Conservation (phyloP, 495 filamentous ascomycete species). For the Aspergillus nanangensis region DNA sequence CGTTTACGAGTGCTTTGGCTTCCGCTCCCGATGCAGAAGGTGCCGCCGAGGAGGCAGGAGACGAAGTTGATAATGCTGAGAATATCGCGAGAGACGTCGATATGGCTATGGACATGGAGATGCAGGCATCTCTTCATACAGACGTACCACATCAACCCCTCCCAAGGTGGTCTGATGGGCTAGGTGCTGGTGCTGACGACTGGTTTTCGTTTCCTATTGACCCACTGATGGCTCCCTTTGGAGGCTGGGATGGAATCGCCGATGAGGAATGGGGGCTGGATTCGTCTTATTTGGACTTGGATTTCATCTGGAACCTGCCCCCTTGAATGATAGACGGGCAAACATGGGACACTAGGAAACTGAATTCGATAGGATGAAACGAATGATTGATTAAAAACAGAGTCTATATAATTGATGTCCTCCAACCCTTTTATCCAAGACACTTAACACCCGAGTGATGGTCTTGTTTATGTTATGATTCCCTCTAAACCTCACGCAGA, state of each 20-base stretch:
- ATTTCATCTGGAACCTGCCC: constrained; percentile 32
- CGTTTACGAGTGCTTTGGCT: constrained; percentile 5
- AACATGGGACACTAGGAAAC: too few relatives aligned
- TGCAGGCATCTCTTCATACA: too few relatives aligned
- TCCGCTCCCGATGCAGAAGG: neutral
- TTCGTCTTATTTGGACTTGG: constrained; percentile 23
- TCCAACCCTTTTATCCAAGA: too few relatives aligned
- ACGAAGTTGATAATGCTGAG: neutral
- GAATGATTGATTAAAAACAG: too few relatives aligned
- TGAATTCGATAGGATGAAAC: too few relatives aligned
- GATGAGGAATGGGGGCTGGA: constrained; percentile 17
- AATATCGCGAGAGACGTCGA: neutral
- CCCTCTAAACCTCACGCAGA: constrained; percentile 6
- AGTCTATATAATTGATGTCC: too few relatives aligned
- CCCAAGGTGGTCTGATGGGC: neutral
- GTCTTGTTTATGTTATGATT: too few relatives aligned
- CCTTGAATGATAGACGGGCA: too few relatives aligned
- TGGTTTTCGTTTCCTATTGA: constrained; percentile 35
- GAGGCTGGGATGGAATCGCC: constrained; percentile 12
- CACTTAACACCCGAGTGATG: too few relatives aligned
- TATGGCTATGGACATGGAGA: too few relatives aligned
- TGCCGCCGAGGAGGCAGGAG: neutral
- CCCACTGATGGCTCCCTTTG: constrained; percentile 33
- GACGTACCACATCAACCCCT: too few relatives aligned
- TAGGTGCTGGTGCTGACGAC: constrained; percentile 14